Conservation (phyloP, 1,139 yeast genomes). For the Geotrichum bryndzae region DNA sequence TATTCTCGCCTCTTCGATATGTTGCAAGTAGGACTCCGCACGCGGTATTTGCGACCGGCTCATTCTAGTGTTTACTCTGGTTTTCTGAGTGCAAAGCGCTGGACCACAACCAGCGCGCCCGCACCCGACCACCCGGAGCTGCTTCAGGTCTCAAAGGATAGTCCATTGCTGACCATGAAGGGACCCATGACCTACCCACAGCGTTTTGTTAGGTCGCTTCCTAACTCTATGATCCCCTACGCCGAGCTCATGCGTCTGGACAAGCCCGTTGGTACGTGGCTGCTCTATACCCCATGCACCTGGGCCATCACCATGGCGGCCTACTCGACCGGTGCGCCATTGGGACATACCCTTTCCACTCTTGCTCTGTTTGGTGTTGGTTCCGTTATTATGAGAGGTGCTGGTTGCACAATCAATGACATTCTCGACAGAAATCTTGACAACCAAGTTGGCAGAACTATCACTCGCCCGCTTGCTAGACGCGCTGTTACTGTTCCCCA, state of each 20-base stretch:
- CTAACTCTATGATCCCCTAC: conserved; percentile 73
- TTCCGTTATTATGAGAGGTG: conserved; percentile 89
- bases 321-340: conserved; percentile 60
- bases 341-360: conserved; percentile 53
- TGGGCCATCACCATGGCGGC: conserved; percentile 90
- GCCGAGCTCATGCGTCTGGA: conserved; percentile 89
- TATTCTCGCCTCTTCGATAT: background rate
- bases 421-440: conserved; percentile 78
- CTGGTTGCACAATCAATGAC: conserved; percentile 95
- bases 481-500: conserved; percentile 68
- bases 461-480: conserved; percentile 85
- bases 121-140: conserved; percentile 2
- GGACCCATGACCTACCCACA: conserved; percentile 27
- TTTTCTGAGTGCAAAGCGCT: conserved; percentile 3
- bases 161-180: conserved; percentile 15
- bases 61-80: background rate
- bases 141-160: conserved; percentile 12
- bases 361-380: conserved; percentile 70
- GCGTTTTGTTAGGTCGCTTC: conserved; percentile 50
- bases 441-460: conserved; percentile 76
- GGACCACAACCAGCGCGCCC: conserved; percentile 10
- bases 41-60: background rate
- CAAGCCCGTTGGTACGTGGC: conserved; percentile 88
- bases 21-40: conserved; percentile 1
- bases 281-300: conserved; percentile 69